Evolutionary conservation across 2,329 filamentous ascomycete species (phyloP).

Genomic region (Hymenoscyphus scutula): DNA sequence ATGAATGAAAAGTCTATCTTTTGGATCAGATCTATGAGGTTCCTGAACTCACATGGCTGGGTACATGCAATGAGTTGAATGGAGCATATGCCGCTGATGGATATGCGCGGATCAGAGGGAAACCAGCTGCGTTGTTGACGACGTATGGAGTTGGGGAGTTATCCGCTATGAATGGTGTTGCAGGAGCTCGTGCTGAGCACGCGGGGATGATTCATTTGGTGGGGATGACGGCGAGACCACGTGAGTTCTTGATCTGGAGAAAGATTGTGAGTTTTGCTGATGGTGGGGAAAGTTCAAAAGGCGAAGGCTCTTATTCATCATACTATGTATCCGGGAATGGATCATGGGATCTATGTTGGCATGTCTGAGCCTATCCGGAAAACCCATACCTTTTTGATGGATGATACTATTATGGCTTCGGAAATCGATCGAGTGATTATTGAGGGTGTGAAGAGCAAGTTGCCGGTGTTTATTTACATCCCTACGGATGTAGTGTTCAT

Average conservation of each 20-base stretch:
- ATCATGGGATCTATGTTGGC: conserved; percentile 50
- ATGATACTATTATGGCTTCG: conserved; percentile 59
- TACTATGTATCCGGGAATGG: conserved; percentile 55
- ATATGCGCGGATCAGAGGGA: conserved; percentile 49
- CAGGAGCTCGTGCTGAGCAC: conserved; percentile 56
- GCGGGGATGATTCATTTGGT: conserved; percentile 58
- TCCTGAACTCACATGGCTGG: conserved; percentile 39
- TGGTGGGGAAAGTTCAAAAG: conserved; percentile 40
- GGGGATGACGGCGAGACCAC: conserved; percentile 37
- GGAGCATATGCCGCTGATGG: conserved; percentile 50
- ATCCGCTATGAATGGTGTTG: conserved; percentile 59
- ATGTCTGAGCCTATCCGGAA: conserved; percentile 43
- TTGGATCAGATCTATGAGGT: conserved; percentile 61
- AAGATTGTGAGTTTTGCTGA: neutral
- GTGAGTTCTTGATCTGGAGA: conserved; percentile 14
- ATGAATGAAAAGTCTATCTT: conserved; percentile 34
- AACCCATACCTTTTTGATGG: conserved; percentile 40
- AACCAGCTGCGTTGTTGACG: conserved; percentile 45
- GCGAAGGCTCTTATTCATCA: conserved; percentile 49
- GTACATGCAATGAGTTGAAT: conserved; percentile 39
- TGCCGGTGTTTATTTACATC: conserved; percentile 56
- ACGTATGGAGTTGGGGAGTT: conserved; percentile 52
- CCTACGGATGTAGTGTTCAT: conserved; percentile 51
- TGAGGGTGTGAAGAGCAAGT: conserved; percentile 50
- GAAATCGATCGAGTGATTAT: conserved; percentile 51